Conservation (phyloP, 805 yeast species). For the Isabelozyma gotoi region DNA sequence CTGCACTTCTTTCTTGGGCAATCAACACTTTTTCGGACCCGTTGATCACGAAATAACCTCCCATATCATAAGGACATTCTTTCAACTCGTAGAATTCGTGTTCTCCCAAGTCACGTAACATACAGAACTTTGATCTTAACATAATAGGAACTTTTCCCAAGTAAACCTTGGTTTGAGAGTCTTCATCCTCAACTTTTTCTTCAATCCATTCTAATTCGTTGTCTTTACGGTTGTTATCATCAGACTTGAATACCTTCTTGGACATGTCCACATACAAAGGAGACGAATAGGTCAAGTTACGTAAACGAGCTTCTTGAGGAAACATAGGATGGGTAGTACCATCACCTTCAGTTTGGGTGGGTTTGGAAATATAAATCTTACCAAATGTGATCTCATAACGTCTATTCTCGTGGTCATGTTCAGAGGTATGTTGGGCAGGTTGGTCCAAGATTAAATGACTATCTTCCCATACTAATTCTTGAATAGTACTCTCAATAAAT, state of each 20-base stretch:
- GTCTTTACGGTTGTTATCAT: constrained; percentile 59
- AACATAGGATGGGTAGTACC: constrained; percentile 99
- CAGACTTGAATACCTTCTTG: constrained; percentile 80
- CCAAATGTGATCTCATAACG: constrained; percentile 98
- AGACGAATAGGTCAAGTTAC: constrained; percentile 94
- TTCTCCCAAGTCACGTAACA: constrained; percentile 84
- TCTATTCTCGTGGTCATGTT: constrained; percentile 84
- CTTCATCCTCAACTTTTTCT: constrained; percentile 50
- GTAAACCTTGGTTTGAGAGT: constrained; percentile 67
- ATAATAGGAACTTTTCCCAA: constrained; percentile 98
- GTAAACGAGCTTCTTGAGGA: constrained; percentile 96
- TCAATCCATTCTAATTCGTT: constrained; percentile 56
- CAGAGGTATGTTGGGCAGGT: constrained; percentile 95
- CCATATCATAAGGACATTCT: constrained; percentile 99
- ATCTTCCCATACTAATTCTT: constrained; percentile 95
- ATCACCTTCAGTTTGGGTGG: constrained; percentile 98
- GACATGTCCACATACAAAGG: constrained; percentile 96
- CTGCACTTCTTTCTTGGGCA: constrained; percentile 98
- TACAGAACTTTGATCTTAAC: constrained; percentile 95
- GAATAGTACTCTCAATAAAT: constrained; percentile 93
- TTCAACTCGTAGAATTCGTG: constrained; percentile 92
- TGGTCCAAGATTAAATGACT: constrained; percentile 92
- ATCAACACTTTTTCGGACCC: constrained; percentile 98
- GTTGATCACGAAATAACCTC: constrained; percentile 97
- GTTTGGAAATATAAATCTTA: constrained; percentile 92